Percentiles rank a stretch among this genome's conserved stretches.
Conservation (phyloP, 2,329 filamentous ascomycete genomes). For the Talaromyces amestolkiae region DNA sequence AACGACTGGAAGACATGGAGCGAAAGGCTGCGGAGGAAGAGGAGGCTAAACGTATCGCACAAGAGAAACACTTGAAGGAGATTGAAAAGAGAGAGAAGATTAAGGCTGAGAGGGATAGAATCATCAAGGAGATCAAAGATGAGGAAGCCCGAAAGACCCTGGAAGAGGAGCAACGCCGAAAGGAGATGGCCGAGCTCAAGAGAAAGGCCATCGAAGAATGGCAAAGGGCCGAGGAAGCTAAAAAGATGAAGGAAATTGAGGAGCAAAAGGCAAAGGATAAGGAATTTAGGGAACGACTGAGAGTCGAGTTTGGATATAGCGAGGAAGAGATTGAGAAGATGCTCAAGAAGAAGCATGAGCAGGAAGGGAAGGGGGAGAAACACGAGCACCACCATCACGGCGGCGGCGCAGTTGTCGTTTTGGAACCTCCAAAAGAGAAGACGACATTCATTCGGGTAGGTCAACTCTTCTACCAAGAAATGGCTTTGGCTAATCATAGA, state of each 20-base stretch:
- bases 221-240: conserved; percentile 51
- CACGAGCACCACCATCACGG: conserved; percentile 19
- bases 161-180: conserved; percentile 30
- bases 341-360: conserved; percentile 38
- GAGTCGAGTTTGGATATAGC: conserved; percentile 39
- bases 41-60: conserved; percentile 31
- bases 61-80: conserved; percentile 32
- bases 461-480: neutral
- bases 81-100: conserved; percentile 41
- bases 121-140: conserved; percentile 35
- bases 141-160: conserved; percentile 47
- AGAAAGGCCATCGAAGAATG: conserved; percentile 54
- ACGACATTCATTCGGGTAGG: conserved; percentile 47
- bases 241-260: conserved; percentile 48
- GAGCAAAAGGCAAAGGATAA: conserved; percentile 52
- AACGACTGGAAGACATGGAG: conserved; percentile 27
- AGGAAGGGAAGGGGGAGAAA: conserved; percentile 31
- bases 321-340: conserved; percentile 45
- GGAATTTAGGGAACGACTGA: conserved; percentile 47
- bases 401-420: conserved; percentile 20
- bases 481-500: neutral
- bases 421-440: conserved; percentile 19
- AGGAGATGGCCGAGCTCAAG: conserved; percentile 44
- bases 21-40: conserved; percentile 28
- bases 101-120: conserved; percentile 44